Base-by-base conservation (phyloP, 169 alveolate genomes). In the Plasmodium gallinaceum region DNA sequence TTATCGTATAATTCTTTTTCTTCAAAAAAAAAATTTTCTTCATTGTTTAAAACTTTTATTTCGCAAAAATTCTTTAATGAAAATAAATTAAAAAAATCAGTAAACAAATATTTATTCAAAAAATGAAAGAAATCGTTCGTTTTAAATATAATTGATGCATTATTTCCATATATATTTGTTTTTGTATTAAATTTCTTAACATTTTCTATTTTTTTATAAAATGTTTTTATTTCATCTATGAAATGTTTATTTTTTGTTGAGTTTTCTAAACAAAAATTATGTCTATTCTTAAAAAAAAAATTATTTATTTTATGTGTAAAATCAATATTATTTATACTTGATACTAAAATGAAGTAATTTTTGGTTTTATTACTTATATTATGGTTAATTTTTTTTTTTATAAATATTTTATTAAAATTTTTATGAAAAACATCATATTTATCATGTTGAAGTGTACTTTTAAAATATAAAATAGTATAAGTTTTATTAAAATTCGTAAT, bases 51-150 rank as follows among this genome's bases (percentile, higher is more conserved):
- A 9, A 24, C 0, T 12, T 12, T 37, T 24, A 4, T 45, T n/a
- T 70, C 78, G 20, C 48, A 54, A n/a, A 46, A 18, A 43, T 69
- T 75, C 22, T 52, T 78, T 24, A 45, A 57, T 22, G 89, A 78
- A 57, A 78, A 78, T 52, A 78, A 22, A 57, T 51, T 64, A 1
- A 51, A 54, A 22, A 65, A 68, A 7, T 78, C 89, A 0, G 39
- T 78, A 7, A 78, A 51, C 7, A 78, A 22, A 57, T 78, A 78
- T 45, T 65, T 65, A 42, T 78, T 78, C 46, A 78, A 22, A 69
- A 78, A 78, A 70, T 37, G 20, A 42, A 78, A 78, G 32, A 78
- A 78, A 26, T 78, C 89, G 24, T 51, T 78, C 18, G 70, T 78
- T 42, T 78, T 78, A 58, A 45, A 78, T n/a, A 78, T 14, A 20